Base-by-base conservation (phyloP, 768 basidiomycete genomes). In the Hebeloma cylindrosporum region DNA sequence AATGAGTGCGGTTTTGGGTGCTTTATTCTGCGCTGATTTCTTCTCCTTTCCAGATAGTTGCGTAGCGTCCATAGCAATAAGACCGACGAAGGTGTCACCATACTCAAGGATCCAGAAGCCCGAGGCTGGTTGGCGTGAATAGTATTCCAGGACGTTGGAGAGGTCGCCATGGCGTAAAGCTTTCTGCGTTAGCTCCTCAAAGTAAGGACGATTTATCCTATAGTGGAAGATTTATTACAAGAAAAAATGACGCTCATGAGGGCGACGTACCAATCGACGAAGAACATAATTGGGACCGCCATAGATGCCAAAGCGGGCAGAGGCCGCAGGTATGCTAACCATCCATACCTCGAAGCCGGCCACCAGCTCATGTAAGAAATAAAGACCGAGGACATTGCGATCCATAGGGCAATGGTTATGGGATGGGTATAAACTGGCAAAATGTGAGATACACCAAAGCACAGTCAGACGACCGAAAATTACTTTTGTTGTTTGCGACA, bases 91-190 rank as follows among this genome's bases (percentile, higher is more conserved):
- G 1, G 64, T 72, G 31, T 68, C 60, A 5, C 69, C 77, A 32
- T 70, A 79, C 56, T 88, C 80, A 23, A 89, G 69, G 27, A 90
- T 69, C 72, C 81, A 89, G 58, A 88, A 69, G 1, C 83, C 85
- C 2, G 86, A 87, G 0, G 78, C 74, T 1, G 80, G 72, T 2
- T 78, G 76, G 20, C 74, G 72, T 27, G 72, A 63, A 60, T 91
- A 91, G 60, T 85, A 77, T 8, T 56, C 57, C 23, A 60, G 43
- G 30, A 84, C 65, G 53, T 84, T 62, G 14, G 59, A 54, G 34
- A 88, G 68, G 62, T 91, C 88, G 5, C 67, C 64, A 8, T 72
- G 65, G 38, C 68, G 77, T 48, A 90, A 74, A 13, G 74, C 67
- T 23, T 73, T 65, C 25, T 79, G 69, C 2, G 74, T 69, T 13